Evolutionary conservation across 306 rosid species (phyloP), one percentile per base, ranked within the genome.

Genomic region (Cotoneaster glaucophyllus): DNA sequence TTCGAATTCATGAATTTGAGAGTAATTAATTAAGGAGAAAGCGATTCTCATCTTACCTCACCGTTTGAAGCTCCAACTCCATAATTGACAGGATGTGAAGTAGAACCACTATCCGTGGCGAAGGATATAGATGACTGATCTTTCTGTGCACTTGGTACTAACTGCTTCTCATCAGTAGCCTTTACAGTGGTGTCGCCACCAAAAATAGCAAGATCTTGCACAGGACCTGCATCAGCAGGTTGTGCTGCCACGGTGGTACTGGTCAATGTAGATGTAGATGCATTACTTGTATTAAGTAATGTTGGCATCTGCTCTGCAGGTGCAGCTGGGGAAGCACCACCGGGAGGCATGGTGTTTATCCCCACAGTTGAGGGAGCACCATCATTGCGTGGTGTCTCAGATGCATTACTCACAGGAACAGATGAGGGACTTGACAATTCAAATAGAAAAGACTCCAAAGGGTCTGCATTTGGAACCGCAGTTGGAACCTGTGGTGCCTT

Each of bases 341-440:
- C 78, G 24, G 82, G 67, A 66, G 73, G 69, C 4, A 56, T 48
- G 76, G 67, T 75, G 67, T 81, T 84, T 82, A 29, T 50, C 1
- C 74, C 79, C 54, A 73, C 28, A 39, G 77, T 64, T 79, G 89
- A 75, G 28, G 76, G 77, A 77, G 70, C 74, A 71, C 37, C 78
- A 21, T 12, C 73, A 64, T 64, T 74, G n/a, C 24, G 26, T 70
- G 85, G 71, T 34, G 74, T 77, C 75, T 74, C 81, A 75, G 78
- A 39, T 66, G 31, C 25, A 37, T 74, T 43, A 39, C 66, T 76
- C 4, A 65, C 74, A 56, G 82, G 67, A 50, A 45, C 65, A 77
- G 61, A 8, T 52, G 85, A 73, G 53, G 94, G 89, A 31, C 80
- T 82, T 32, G 92, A 84, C 80, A 88, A 82, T 56, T 82, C 97